Conservation (phyloP, 192 early-diverging fungal species). For the Backusella westeae region DNA sequence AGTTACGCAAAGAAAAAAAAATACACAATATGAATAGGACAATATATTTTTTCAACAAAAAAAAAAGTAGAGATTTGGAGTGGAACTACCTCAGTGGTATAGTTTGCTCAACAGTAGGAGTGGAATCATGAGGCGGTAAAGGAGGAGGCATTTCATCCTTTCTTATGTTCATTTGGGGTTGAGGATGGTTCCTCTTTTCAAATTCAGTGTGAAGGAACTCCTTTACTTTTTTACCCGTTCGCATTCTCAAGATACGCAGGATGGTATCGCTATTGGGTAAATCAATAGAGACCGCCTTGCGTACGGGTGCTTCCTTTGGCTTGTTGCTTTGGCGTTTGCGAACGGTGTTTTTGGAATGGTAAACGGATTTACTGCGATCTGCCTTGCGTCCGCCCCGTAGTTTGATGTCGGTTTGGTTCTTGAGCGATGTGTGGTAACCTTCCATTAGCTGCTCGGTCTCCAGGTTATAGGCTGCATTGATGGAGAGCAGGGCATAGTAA, state of each 20-base stretch:
- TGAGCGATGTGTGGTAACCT: constrained; percentile 48
- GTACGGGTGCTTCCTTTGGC: neutral
- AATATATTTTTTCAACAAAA: neutral
- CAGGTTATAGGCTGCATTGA: constrained; percentile 65
- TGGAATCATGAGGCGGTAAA: neutral
- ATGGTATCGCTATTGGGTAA: constrained; percentile 48
- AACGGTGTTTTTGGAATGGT: constrained; percentile 35
- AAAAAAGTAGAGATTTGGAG: neutral
- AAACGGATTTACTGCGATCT: constrained; percentile 40
- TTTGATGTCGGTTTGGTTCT: constrained; percentile 31
- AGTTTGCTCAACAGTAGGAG: neutral
- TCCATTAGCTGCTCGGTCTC: constrained; percentile 63
- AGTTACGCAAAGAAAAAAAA: too few species aligned
- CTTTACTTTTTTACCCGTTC: constrained; percentile 40
- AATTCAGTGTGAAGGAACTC: constrained; percentile 41
- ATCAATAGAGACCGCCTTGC: constrained; percentile 29
- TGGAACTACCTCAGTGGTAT: neutral
- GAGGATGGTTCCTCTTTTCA: constrained; percentile 29
- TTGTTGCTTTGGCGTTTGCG: constrained; percentile 11
- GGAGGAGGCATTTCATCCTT: neutral
- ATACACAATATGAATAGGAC: too few species aligned
- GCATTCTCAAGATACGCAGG: constrained; percentile 49
- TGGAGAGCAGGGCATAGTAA: constrained; percentile 64
- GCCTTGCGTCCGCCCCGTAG: constrained; percentile 35
- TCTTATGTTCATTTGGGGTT: neutral